Percentiles rank a stretch among this genome's conserved stretches.
These are phyloP conservation scores for Lyophyllum semitale DNA, from an alignment of 768 basidiomycete genomes.

Conservation along the genomic window DNA sequence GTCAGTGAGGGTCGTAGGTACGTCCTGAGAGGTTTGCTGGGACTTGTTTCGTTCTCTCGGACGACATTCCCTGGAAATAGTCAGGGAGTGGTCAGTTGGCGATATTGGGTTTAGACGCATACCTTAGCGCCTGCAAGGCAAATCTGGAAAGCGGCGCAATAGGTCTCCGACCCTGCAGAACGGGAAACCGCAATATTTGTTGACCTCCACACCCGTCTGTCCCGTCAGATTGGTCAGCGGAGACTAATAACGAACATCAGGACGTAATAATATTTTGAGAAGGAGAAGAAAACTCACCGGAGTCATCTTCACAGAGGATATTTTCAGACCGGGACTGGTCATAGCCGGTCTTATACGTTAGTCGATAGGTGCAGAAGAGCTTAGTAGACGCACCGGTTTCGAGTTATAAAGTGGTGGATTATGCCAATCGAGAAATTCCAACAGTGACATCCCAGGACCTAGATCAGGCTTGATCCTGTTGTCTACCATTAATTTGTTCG, in stretches of 20 bases:
- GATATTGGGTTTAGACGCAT: not conserved
- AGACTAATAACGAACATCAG: constrained; percentile 22
- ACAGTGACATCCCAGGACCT: constrained; percentile 30
- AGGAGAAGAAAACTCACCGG: constrained; percentile 37
- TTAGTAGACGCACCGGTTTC: constrained; percentile 44
- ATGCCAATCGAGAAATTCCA: constrained; percentile 55
- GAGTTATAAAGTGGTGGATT: constrained; percentile 51
- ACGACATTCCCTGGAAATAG: constrained; percentile 34
- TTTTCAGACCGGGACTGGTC: constrained; percentile 47
- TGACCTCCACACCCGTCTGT: constrained; percentile 56
- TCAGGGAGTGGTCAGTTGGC: not conserved
- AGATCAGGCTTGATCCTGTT: constrained; percentile 11
- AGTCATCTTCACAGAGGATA: constrained; percentile 45
- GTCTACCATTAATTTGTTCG: constrained; percentile 43
- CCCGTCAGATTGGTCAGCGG: constrained; percentile 41
- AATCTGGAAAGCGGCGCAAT: constrained; percentile 52
- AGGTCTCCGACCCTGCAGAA: constrained; percentile 34
- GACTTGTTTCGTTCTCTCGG: constrained; percentile 11
- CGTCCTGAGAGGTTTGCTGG: constrained; percentile 22
- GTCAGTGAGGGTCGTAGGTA: constrained; percentile 43
- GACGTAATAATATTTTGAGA: not conserved
- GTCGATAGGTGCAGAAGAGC: not conserved
- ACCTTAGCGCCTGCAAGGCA: constrained; percentile 53
- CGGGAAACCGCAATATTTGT: constrained; percentile 34
- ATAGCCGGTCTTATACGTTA: constrained; percentile 41